Evolutionary conservation across 73 alveolate genomes (phyloP), one percentile per base, ranked within the genome.

Genomic region (Breviolum minutum): DNA sequence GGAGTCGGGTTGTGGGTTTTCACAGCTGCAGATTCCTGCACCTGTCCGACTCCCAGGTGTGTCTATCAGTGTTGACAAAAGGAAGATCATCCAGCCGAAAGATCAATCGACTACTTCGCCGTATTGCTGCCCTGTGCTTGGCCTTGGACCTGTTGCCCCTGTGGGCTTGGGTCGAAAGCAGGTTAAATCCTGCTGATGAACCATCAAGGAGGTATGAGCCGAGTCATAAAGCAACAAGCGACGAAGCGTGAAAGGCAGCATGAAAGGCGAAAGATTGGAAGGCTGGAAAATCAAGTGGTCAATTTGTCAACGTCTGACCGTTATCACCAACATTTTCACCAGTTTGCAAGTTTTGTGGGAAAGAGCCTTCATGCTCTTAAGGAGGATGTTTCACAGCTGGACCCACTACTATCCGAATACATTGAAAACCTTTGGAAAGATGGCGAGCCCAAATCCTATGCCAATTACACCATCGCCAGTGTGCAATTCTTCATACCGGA

Each of bases 381-480:
- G 26, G 26, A 40, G 73, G 19, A 12, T 12, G n/a, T 30, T 17
- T 13, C 54, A 9, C 0, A 60, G 8, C 54, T 83, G 22, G 92
- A 83, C 5, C 22, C 62, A 20, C 73, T 30, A 40, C 61, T 88
- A 1, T 30, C 68, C 61, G 62, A 9, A 29, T 88, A 16, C 27
- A 32, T 69, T 14, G 95, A 88, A 26, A 17, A 17, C 63, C 86
- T 88, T 16, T 88, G 95, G 95, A 85, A 69, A 29, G 86, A 88
- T 2, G 95, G 95, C 6, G 86, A 69, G 0, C 86, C 74, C 13
- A 54, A 69, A 19, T 16, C 74, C 8, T 8, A 14, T 54, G 95
- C 95, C 4, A 62, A 76, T 17, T 73, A 88, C 27, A 62, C 24
- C 19, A 11, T 88, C n/a, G 81, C 86, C 19, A 86, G 73, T 24